A percentile compares a stretch with the other conserved stretches of the same genome.
phyloP scores from a whole-genome alignment of 139 green algal genomes.

The Volvox africanus region DNA sequence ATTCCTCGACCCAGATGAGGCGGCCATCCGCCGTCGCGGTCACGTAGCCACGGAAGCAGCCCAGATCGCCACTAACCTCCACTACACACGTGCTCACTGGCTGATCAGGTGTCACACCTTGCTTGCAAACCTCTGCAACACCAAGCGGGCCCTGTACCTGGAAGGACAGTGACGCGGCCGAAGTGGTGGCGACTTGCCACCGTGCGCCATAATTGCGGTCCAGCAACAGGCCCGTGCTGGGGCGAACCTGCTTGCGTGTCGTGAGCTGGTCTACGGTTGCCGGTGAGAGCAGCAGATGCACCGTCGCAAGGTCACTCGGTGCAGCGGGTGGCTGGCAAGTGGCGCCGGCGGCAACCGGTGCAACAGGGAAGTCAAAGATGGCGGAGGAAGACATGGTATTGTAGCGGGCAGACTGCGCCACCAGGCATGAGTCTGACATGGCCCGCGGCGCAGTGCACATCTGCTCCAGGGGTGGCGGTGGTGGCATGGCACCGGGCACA shows the following conservation, averaged over 20 bases:
- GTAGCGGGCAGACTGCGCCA: constrained; percentile 2
- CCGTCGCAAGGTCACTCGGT: neutral
- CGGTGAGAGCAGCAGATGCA: constrained; percentile 10
- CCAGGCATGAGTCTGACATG: constrained; percentile 40
- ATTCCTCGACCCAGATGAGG: constrained; percentile 12
- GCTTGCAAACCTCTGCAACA: constrained; percentile 38
- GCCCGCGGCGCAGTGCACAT: constrained; percentile 7
- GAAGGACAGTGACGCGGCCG: neutral
- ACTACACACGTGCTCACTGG: constrained; percentile 29
- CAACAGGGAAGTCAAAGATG: neutral
- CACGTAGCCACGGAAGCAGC: constrained; percentile 45
- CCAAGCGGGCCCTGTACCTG: constrained; percentile 19
- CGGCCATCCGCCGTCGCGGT: neutral
- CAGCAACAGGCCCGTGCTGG: neutral
- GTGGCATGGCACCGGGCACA: neutral
- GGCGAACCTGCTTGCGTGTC: neutral
- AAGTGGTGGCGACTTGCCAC: neutral
- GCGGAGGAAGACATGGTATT: neutral
- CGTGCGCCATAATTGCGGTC: constrained; percentile 25
- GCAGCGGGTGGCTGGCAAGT: neutral
- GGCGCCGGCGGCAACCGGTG: neutral
- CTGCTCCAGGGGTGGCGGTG: neutral
- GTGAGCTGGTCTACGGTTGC: constrained; percentile 31
- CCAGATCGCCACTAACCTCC: constrained; percentile 21
- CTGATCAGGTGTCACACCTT: constrained; percentile 40